These are phyloP conservation scores for Gymnopilus junonius DNA, from an alignment of 768 basidiomycete genomes.

Conservation along the genomic window DNA sequence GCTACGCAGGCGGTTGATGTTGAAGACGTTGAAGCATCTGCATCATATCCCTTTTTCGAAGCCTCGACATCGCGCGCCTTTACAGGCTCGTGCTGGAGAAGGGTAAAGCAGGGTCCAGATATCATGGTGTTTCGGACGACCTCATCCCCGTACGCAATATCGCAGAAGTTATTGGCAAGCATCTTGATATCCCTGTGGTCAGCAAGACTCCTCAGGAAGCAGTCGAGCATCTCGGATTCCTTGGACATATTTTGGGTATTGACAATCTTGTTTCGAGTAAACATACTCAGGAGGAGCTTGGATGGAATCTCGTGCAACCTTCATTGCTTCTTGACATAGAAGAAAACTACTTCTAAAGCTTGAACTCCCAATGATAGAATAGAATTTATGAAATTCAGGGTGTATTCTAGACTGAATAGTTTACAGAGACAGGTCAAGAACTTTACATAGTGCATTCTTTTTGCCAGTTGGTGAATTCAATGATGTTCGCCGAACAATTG, in stretches of 20 bases:
- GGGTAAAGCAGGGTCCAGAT: neutral
- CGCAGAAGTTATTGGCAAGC: constrained; percentile 1
- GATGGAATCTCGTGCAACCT: neutral
- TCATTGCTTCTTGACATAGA: neutral
- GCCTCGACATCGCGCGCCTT: constrained; percentile 1
- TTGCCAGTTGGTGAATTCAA: no score
- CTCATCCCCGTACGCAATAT: neutral
- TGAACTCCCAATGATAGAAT: neutral
- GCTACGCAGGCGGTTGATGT: no score
- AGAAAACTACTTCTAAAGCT: neutral
- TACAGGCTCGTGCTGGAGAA: constrained; percentile 7
- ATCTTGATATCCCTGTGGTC: neutral
- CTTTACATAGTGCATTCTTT: no score
- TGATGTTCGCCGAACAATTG: no score
- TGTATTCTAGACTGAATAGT: no score
- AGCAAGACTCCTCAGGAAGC: constrained; percentile 3
- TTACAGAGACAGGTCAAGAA: no score
- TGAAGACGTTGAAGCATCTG: no score
- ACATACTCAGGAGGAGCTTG: constrained; percentile 1
- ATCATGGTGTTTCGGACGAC: constrained; percentile 2
- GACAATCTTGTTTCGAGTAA: constrained; percentile 1
- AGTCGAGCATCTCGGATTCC: neutral
- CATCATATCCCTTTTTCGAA: no score
- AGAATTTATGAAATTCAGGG: no score
- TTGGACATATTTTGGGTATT: neutral